Conservation (phyloP, 192 early-diverging fungal genomes). For the Neocallimastix lanati region DNA sequence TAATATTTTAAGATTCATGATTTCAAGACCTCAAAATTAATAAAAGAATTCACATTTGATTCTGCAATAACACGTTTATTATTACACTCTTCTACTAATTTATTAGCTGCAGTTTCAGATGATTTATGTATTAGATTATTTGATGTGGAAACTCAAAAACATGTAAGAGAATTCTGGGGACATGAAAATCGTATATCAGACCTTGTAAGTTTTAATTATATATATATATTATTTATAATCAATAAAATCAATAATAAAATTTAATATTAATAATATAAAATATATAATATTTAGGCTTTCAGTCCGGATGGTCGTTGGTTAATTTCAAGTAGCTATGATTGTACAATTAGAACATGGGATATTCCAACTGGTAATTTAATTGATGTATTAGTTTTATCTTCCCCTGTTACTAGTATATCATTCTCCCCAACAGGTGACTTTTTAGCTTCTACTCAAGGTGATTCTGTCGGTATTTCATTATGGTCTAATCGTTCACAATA, state of each 20-base stretch:
- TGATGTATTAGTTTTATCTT: slow-evolving; percentile 58
- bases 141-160: slow-evolving; percentile 58
- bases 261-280: slow-evolving; percentile 3
- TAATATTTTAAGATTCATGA: slow-evolving; percentile 53
- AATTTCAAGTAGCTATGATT: slow-evolving; percentile 62
- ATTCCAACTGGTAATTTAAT: slow-evolving; percentile 77
- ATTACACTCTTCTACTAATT: slow-evolving; percentile 49
- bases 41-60: slow-evolving; percentile 43
- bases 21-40: slow-evolving; percentile 42
- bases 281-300: slow-evolving; percentile 35
- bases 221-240: too few species aligned
- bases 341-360: slow-evolving; percentile 88
- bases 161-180: slow-evolving; percentile 78
- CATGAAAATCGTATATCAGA: slow-evolving; percentile 77
- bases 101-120: slow-evolving; percentile 69
- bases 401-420: slow-evolving; percentile 62
- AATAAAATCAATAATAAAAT: too few species aligned
- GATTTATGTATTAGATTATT: slow-evolving; percentile 75
- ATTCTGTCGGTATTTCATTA: slow-evolving; percentile 75
- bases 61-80: slow-evolving; percentile 40
- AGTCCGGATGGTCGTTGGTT: slow-evolving; percentile 86
- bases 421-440: slow-evolving; percentile 86
- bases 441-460: slow-evolving; percentile 78
- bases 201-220: slow-evolving; percentile 36
- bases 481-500: slow-evolving; percentile 83